Evolutionary conservation across 139 green algal genomes (phyloP), one percentile per base, ranked within the genome.

Genomic region (Coccomyxa sp.): DNA sequence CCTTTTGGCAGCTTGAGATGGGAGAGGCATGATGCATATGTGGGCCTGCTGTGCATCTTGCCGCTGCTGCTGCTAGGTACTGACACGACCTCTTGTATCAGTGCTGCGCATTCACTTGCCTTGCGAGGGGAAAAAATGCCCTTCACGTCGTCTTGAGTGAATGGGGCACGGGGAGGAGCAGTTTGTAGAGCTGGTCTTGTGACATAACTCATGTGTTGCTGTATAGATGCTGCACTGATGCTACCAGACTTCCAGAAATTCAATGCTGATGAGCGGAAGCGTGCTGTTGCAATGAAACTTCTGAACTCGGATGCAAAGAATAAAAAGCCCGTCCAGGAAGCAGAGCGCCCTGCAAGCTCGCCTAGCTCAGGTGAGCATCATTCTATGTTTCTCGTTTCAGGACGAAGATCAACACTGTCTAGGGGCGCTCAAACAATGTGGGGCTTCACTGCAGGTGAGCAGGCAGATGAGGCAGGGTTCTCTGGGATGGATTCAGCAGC

Each of bases 1-100:
- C 81, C 81, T n/a, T 79, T 58, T 74, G 81, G 81, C 51, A 63
- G 79, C 67, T n/a, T 84, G 13, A 66, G 79, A 27, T 79, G 66
- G 81, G 66, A 76, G 21, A 79, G 32, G 28, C 13, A 13, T 51
- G 81, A 79, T 32, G 38, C 57, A 17, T 28, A 79, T 21, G 38
- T 79, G 11, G 81, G 81, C 18, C 17, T 83, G 60, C 32, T 59
- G 58, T 77, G 60, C 63, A 67, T 45, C 30, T 32, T 63, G 14
- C 80, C 80, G 59, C 10, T 83, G 58, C 58, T 67, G 13, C 59
- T 81, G 32, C 32, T 57, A 67, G 30, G 30, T 79, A 51, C 7
- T 7, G 38, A 51, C 38, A 51, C 38, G 7, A 51, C 38, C 38
- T 51, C 38, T n/a, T n/a, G 38, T 51, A 51, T 51, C 38, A 51